Evolutionary conservation across 1,284 basidiomycete genomes (phyloP), one percentile per base, ranked within the genome.

Genomic region (Irpex sp.): DNA sequence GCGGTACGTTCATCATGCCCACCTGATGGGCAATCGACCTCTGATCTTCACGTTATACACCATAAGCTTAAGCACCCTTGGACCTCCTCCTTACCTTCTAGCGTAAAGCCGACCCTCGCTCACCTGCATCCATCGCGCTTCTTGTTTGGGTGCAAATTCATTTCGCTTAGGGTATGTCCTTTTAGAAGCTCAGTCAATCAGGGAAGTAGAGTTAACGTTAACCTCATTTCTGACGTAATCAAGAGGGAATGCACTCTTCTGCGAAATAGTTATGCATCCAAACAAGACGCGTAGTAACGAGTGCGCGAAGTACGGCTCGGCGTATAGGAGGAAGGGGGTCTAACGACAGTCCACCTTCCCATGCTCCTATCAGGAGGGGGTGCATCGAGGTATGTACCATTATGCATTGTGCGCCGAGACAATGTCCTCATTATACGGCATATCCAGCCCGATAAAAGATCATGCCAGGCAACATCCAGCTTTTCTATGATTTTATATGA

Each of bases 81-180:
- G 64, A 61, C 65, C 66, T 59, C 65, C 60, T 68, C 54, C 67
- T 66, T 59, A 66, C 83, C 85, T 87, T 73, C 78, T 81, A 84
- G 77, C 82, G 81, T 82, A 77, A 73, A 85, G 84, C 82, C 86
- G 82, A 84, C 82, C 86, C 85, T 82, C 85, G 84, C 76, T 75
- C 82, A 81, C 78, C 82, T 79, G 85, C 82, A 74, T 85, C 85
- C 73, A 87, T 87, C 85, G 85, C 85, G 86, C 83, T 87, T 87
- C 86, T 87, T 87, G 85, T 84, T 79, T 78, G 82, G 84, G 75
- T 84, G 83, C 74, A 73, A 77, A 84, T 72, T 74, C 76, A 76
- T 79, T 77, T 88, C 85, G 75, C 76, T 75, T 74, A 71, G 80
- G 85, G 85, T 79, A 69, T 37, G 72, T 64, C 54, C 26, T 38